Evolutionary conservation across 2,329 filamentous ascomycete genomes (phyloP).

Genomic region (Pseudocercospora pini-densiflorae): DNA sequence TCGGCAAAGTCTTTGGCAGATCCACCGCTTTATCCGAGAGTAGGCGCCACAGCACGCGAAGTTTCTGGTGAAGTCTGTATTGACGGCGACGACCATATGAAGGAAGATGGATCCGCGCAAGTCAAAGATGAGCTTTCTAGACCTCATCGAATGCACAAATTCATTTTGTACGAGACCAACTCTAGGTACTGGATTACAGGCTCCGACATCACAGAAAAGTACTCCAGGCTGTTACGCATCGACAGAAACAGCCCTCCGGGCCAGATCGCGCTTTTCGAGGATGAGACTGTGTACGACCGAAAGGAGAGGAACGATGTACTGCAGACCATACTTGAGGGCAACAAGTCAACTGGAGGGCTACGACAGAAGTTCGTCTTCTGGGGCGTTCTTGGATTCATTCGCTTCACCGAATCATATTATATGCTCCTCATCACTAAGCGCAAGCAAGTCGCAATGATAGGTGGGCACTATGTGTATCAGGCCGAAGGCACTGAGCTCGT

Average conservation of each 20-base stretch:
- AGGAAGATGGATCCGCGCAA: slow-evolving; percentile 19
- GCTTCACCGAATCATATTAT: slow-evolving; percentile 94
- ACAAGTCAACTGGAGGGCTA: slow-evolving; percentile 86
- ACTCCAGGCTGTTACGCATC: slow-evolving; percentile 92
- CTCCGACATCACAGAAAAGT: slow-evolving; percentile 83
- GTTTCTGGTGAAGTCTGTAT: slow-evolving; percentile 27
- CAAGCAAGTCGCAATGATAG: slow-evolving; percentile 93
- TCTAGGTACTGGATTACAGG: slow-evolving; percentile 94
- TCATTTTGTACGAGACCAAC: slow-evolving; percentile 95
- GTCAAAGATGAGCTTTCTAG: slow-evolving; percentile 24
- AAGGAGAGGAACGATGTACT: slow-evolving; percentile 92
- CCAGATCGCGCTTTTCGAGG: slow-evolving; percentile 84
- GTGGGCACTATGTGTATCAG: slow-evolving; percentile 94
- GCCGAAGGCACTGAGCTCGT: slow-evolving; percentile 92
- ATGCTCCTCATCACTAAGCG: slow-evolving; percentile 97
- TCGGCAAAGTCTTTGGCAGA: slow-evolving; percentile 26
- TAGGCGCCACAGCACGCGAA: slow-evolving; percentile 37
- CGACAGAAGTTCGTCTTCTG: slow-evolving; percentile 88
- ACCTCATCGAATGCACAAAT: slow-evolving; percentile 77
- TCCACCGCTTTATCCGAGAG: slow-evolving; percentile 31
- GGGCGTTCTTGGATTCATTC: slow-evolving; percentile 93
- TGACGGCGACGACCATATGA: slow-evolving; percentile 32
- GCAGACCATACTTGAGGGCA: slow-evolving; percentile 93
- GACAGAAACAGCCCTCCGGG: slow-evolving; percentile 82
- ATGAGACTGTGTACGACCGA: slow-evolving; percentile 92